Evolutionary conservation across 192 early-diverging fungal genomes (phyloP).

Genomic region (Backusella tarrabulga): DNA sequence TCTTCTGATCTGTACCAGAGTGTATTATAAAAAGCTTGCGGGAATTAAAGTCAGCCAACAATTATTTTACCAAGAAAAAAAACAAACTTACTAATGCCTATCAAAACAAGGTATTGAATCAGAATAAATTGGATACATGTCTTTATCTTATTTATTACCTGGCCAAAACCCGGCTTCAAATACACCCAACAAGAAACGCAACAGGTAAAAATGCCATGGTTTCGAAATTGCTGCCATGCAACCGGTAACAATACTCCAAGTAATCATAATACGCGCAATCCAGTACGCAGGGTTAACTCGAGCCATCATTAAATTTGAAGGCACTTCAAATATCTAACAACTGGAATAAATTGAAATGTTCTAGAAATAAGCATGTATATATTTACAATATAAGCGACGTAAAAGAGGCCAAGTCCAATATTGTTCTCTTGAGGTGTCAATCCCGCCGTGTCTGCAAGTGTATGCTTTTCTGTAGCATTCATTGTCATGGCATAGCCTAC

Average conservation of each 20-base stretch:
- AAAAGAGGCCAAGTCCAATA: slow-evolving; percentile 34
- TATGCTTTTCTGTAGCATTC: slow-evolving; percentile 30
- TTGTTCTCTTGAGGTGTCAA: slow-evolving; percentile 24
- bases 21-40: slow-evolving; percentile 31
- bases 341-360: not conserved
- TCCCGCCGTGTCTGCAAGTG: slow-evolving; percentile 19
- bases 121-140: not conserved
- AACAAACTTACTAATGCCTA: slow-evolving; percentile 16
- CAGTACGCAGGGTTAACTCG: slow-evolving; percentile 31
- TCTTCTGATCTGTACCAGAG: slow-evolving; percentile 36
- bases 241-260: slow-evolving; percentile 35
- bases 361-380: not conserved
- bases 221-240: slow-evolving; percentile 38
- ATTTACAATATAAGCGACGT: slow-evolving; percentile 37
- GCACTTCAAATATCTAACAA: slow-evolving; percentile 31
- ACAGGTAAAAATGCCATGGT: slow-evolving; percentile 37
- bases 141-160: slow-evolving; percentile 10
- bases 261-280: slow-evolving; percentile 39
- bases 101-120: not conserved
- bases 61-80: not conserved
- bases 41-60: not conserved
- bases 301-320: slow-evolving; percentile 36
- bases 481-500: slow-evolving; percentile 37
- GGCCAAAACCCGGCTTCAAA: slow-evolving; percentile 40
- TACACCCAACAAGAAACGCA: slow-evolving; percentile 31